Conservation (phyloP, 768 basidiomycete genomes). For the Hypsizygus marmoreus region DNA sequence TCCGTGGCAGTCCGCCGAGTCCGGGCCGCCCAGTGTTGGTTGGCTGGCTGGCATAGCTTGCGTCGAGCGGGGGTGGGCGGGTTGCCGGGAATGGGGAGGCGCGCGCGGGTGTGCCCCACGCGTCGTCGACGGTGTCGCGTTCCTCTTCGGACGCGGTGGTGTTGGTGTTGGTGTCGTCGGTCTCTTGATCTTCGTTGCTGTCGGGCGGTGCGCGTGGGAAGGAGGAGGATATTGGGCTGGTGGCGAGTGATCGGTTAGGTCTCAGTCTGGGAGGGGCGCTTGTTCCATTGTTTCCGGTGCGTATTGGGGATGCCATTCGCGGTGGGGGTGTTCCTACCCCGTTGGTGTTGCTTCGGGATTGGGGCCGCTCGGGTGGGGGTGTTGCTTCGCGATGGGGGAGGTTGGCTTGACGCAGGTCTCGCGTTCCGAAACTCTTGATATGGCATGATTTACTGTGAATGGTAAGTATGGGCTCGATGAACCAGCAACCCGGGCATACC, state of each 20-base stretch:
- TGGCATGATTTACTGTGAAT: conserved; percentile 77
- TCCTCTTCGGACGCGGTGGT: conserved; percentile 21
- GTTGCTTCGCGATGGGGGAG: conserved; percentile 51
- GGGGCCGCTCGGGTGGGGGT: conserved; percentile 19
- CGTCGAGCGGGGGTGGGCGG: conserved; percentile 13
- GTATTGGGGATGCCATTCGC: conserved; percentile 29
- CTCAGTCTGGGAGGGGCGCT: conserved; percentile 20
- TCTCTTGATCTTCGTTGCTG: conserved; percentile 2
- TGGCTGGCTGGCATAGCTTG: conserved; percentile 24
- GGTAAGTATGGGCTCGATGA: not conserved
- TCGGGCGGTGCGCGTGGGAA: conserved; percentile 17
- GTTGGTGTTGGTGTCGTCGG: conserved; percentile 9
- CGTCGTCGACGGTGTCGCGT: conserved; percentile 18
- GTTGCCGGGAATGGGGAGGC: conserved; percentile 2
- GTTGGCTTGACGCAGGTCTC: conserved; percentile 71
- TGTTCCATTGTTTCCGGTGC: conserved; percentile 14
- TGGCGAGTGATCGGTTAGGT: conserved; percentile 30
- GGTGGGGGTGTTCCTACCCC: conserved; percentile 28
- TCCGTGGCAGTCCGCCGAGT: conserved; percentile 51
- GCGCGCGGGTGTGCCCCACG: too few relatives aligned
- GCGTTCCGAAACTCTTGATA: conserved; percentile 75
- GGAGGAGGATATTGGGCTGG: conserved; percentile 36
- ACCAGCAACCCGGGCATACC: conserved; percentile 32
- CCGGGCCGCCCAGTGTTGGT: conserved; percentile 52
- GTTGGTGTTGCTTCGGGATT: too few relatives aligned